phyloP scores from a whole-genome alignment of 768 basidiomycete species.

The Phlegmacium glaucopus region DNA sequence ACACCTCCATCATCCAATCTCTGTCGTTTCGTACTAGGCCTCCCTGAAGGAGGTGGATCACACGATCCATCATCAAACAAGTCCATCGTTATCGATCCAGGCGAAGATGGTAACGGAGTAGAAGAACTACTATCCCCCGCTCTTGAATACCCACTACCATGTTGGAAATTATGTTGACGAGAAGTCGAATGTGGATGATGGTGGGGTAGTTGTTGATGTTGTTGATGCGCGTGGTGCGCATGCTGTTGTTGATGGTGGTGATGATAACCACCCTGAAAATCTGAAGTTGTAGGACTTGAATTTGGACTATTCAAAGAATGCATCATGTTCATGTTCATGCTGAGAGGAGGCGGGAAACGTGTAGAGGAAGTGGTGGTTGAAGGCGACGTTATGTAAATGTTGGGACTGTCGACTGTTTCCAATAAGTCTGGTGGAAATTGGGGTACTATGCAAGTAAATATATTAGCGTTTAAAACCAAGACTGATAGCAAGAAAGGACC shows the following conservation, averaged over 20 bases:
- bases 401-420: conserved; percentile 53
- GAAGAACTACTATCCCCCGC: conserved; percentile 29
- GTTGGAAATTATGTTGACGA: conserved; percentile 60
- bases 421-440: conserved; percentile 51
- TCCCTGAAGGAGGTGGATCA: conserved; percentile 24
- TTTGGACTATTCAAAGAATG: conserved; percentile 47
- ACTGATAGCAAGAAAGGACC: conserved; percentile 20
- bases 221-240: conserved; percentile 39
- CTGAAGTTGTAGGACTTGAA: conserved; percentile 51
- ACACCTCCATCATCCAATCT: conserved; percentile 39
- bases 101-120: conserved; percentile 37
- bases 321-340: conserved; percentile 43
- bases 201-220: too few species aligned
- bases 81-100: conserved; percentile 41
- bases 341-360: conserved; percentile 41
- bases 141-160: conserved; percentile 28
- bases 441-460: conserved; percentile 29
- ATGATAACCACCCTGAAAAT: conserved; percentile 33
- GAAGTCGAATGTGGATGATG: conserved; percentile 37
- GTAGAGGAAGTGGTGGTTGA: conserved; percentile 32
- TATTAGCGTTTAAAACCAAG: neutral
- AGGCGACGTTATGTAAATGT: conserved; percentile 74
- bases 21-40: conserved; percentile 47
- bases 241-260: conserved; percentile 43
- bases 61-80: conserved; percentile 37